Base-by-base conservation (phyloP, 352 stramenopile species). In the Pythium oligandrum region DNA sequence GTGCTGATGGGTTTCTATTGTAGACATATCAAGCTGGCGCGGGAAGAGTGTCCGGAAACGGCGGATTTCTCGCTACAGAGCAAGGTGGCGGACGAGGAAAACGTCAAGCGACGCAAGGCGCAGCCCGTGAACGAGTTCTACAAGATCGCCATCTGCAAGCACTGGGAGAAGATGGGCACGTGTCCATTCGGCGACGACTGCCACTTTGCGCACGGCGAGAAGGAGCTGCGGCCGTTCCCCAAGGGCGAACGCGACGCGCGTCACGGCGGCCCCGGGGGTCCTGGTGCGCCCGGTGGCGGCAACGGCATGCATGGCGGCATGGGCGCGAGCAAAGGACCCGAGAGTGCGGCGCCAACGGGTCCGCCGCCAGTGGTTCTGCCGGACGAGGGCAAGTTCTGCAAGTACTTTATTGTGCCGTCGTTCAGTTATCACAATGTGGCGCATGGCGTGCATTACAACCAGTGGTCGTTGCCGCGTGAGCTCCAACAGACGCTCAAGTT, bases 61-160 rank as follows among this genome's bases (percentile, higher is more conserved):
- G 93, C 94, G 2, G 93, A 98, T 64, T 99, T 98, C 65, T 89
- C 89, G 33, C 61, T 98, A 64, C 81, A 89, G 72, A 90, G 82
- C 75, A 95, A 94, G 66, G 83, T 88, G 43, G 82, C 83, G 8
- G 72, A 98, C 72, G 81, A 97, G 81, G 85, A 97, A 73, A 88
- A 88, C 66, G 68, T 93, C 52, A 82, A 94, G 68, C 83, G 84
- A 26, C 72, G 82, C 39, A 92, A 94, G 61, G 80, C 82, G 33
- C 86, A 95, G 54, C 86, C 86, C 6, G 82, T 93, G 33, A 98
- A 98, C 69, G 96, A 98, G 73, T 98, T 98, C 61, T 99, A 91
- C 73, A 98, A 98, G 67, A 97, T 98, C 46, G 88, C 86, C 49
- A 93, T 99, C 40, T 99, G 96, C 72, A 99, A 99, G 63, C 95